These are phyloP conservation scores for Alternaria atra DNA, from an alignment of 2,329 filamentous ascomycete genomes.

Conservation along the genomic window DNA sequence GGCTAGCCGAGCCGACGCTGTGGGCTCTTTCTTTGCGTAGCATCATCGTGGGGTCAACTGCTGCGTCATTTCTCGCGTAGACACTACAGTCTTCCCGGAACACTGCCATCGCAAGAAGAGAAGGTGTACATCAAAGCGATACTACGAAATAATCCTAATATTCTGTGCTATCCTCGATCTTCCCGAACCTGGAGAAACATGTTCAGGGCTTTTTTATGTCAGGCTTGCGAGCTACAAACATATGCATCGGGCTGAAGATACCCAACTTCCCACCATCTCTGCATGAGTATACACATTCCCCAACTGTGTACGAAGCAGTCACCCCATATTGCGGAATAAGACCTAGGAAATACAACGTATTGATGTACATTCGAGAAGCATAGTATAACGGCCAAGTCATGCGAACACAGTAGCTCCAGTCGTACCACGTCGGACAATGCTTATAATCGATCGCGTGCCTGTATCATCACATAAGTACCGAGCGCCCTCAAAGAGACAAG, in stretches of 20 bases:
- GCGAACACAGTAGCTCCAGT: background rate
- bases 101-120: too few species aligned
- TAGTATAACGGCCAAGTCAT: background rate
- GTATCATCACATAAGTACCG: background rate
- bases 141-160: background rate
- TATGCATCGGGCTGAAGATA: background rate
- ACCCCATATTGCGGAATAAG: background rate
- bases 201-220: background rate
- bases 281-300: background rate
- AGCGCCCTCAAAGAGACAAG: background rate
- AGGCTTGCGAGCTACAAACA: background rate
- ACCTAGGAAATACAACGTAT: background rate
- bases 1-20: constrained; percentile 13
- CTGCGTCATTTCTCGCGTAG: background rate
- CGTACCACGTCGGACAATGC: constrained; percentile 1
- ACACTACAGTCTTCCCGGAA: background rate
- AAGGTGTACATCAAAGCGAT: background rate
- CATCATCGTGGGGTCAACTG: background rate
- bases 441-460: constrained; percentile 1
- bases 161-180: background rate
- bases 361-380: background rate
- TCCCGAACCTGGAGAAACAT: background rate
- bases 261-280: background rate
- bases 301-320: background rate
- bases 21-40: background rate